Evolutionary conservation across 441 rosid genomes (phyloP).

Genomic region (Populus hybrid): DNA sequence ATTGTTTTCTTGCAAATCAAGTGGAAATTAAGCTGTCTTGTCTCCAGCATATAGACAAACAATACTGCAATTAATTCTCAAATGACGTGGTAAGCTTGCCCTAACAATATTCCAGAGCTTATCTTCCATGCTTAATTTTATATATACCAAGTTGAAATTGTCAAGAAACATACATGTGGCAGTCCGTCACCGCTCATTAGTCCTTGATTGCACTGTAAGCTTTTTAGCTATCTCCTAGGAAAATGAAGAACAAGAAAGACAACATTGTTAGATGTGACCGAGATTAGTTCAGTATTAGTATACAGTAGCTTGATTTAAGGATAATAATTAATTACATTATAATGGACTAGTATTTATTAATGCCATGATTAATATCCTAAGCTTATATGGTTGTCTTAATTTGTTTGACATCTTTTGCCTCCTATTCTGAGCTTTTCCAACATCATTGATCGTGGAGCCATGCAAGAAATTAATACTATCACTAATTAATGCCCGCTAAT

Average conservation of each 20-base stretch:
- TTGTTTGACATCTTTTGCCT: no score
- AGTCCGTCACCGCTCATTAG: not conserved
- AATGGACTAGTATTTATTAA: not conserved
- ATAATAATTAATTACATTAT: not conserved
- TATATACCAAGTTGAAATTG: not conserved
- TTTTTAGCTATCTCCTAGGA: conserved; percentile 3
- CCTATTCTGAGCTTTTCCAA: not conserved
- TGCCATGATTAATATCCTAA: not conserved
- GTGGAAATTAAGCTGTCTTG: no score
- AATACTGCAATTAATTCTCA: no score
- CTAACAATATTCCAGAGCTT: not conserved
- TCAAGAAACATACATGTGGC: not conserved
- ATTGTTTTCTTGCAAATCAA: not conserved
- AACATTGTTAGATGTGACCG: conserved; percentile 24
- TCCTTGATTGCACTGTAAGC: not conserved
- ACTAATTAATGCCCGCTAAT: no score
- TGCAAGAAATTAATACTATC: no score
- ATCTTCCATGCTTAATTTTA: no score
- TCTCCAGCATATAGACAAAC: no score
- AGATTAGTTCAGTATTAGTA: not conserved
- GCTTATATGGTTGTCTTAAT: not conserved
- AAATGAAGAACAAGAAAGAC: not conserved
- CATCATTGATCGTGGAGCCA: not conserved
- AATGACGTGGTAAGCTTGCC: not conserved
- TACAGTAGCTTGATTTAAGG: not conserved